Evolutionary conservation across 768 basidiomycete species (phyloP).

Genomic region (Clathrus columnatus): DNA sequence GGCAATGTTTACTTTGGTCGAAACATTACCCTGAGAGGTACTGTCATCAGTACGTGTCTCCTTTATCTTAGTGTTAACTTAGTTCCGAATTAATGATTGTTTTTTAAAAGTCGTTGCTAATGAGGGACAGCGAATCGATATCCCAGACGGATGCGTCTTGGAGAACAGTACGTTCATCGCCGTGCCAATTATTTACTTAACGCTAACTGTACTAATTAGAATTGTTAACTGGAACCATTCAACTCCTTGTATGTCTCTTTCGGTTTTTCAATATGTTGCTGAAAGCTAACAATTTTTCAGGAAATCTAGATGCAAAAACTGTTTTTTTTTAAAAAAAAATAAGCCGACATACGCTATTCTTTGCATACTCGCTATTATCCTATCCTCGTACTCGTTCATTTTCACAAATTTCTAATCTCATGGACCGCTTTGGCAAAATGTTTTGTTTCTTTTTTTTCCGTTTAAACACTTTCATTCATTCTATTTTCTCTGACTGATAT

Average conservation of each 20-base stretch:
- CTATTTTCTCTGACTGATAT: too few relatives aligned
- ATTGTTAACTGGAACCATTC: not conserved
- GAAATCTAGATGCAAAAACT: too few relatives aligned
- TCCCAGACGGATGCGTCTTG: constrained; percentile 73
- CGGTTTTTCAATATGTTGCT: too few relatives aligned
- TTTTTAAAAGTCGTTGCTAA: constrained; percentile 67
- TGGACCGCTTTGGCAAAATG: too few relatives aligned
- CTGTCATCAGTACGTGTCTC: constrained; percentile 59
- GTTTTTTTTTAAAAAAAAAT: too few relatives aligned
- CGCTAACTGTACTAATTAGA: not conserved
- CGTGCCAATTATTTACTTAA: not conserved
- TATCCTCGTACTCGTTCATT: too few relatives aligned
- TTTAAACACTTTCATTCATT: too few relatives aligned
- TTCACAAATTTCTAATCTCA: too few relatives aligned
- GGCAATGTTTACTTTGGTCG: constrained; percentile 89
- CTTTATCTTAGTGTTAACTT: not conserved
- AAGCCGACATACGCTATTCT: too few relatives aligned
- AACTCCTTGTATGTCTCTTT: not conserved
- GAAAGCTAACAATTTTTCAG: too few relatives aligned
- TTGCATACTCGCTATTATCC: too few relatives aligned
- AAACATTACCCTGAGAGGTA: constrained; percentile 78
- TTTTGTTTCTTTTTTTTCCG: too few relatives aligned
- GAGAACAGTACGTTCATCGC: constrained; percentile 50
- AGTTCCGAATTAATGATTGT: not conserved
- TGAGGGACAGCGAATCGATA: constrained; percentile 73